Evolutionary conservation across 306 rosid genomes (phyloP).

Genomic region (Herpetospermum pedunculosum): DNA sequence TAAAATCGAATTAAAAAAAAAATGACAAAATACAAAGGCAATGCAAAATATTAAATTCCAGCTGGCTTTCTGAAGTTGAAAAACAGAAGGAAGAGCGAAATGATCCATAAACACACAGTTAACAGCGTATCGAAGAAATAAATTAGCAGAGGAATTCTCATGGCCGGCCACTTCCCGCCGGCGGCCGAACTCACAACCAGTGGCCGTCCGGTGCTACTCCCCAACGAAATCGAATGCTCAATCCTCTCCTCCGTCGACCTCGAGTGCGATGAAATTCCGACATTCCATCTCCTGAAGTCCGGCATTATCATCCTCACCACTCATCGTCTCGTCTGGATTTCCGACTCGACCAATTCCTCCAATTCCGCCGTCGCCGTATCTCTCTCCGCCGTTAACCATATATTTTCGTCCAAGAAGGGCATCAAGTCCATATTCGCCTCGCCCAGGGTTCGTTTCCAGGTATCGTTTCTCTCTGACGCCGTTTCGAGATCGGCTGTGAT

Average conservation of each 20-base stretch:
- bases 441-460: constrained; percentile 78
- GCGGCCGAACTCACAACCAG: constrained; percentile 60
- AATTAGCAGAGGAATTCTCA: not conserved
- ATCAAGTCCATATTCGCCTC: constrained; percentile 65
- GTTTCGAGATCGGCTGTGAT: constrained; percentile 38
- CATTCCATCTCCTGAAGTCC: constrained; percentile 62
- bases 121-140: not conserved
- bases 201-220: constrained; percentile 71
- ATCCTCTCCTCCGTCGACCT: constrained; percentile 75
- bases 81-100: not conserved
- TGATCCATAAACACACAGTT: not conserved
- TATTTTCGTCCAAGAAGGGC: constrained; percentile 58
- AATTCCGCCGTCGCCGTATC: constrained; percentile 27
- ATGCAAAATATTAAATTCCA: not conserved
- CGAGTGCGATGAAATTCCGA: constrained; percentile 49
- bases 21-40: not conserved
- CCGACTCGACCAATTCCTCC: constrained; percentile 22
- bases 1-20: too few species aligned
- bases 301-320: constrained; percentile 83
- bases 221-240: constrained; percentile 59
- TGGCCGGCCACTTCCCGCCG: constrained; percentile 47
- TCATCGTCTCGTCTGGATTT: constrained; percentile 75
- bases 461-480: constrained; percentile 38
- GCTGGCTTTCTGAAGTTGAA: not conserved
- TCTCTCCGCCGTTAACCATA: constrained; percentile 46